A percentile compares a stretch with the other conserved stretches of the same genome.
These are phyloP conservation scores for Wilcoxina mikolae DNA, from an alignment of 495 filamentous ascomycete species.

Conservation along the genomic window DNA sequence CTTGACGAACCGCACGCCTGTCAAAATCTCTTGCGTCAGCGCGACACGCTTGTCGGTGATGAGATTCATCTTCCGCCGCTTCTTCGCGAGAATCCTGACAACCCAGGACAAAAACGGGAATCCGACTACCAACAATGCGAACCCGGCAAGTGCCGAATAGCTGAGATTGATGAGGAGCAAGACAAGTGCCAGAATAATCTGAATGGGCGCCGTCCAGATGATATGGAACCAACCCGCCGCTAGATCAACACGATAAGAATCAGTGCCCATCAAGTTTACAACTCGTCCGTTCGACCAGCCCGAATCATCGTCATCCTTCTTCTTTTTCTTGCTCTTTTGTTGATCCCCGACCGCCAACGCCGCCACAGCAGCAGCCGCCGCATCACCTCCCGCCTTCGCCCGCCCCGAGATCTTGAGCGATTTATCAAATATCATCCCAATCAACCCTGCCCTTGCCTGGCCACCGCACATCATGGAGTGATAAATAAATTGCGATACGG, in stretches of 20 bases:
- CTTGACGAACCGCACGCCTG: conserved; percentile 86
- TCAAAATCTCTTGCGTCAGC: conserved; percentile 82
- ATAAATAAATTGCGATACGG: conserved; percentile 70
- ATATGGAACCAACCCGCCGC: conserved; percentile 80
- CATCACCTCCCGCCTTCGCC: conserved; percentile 53
- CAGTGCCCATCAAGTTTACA: conserved; percentile 82
- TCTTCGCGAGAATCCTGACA: conserved; percentile 53
- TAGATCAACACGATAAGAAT: conserved; percentile 78
- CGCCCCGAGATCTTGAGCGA: conserved; percentile 66
- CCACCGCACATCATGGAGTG: conserved; percentile 67
- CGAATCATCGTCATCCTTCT: conserved; percentile 36
- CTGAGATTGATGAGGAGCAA: conserved; percentile 71
- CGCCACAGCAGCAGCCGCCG: conserved; percentile 34
- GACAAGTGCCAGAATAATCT: conserved; percentile 59
- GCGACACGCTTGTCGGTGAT: conserved; percentile 83
- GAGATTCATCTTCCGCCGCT: conserved; percentile 69
- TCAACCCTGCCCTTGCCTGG: conserved; percentile 57
- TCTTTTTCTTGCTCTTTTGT: conserved; percentile 28
- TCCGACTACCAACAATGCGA: conserved; percentile 62
- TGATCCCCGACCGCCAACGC: conserved; percentile 24
- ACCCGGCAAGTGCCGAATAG: conserved; percentile 78
- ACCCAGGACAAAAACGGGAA: conserved; percentile 60
- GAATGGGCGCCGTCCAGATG: conserved; percentile 69
- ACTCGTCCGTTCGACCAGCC: conserved; percentile 88
- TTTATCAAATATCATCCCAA: conserved; percentile 65